These are phyloP conservation scores for Talinum fruticosum DNA, from an alignment of 148 eudicot genomes.

Conservation along the genomic window DNA sequence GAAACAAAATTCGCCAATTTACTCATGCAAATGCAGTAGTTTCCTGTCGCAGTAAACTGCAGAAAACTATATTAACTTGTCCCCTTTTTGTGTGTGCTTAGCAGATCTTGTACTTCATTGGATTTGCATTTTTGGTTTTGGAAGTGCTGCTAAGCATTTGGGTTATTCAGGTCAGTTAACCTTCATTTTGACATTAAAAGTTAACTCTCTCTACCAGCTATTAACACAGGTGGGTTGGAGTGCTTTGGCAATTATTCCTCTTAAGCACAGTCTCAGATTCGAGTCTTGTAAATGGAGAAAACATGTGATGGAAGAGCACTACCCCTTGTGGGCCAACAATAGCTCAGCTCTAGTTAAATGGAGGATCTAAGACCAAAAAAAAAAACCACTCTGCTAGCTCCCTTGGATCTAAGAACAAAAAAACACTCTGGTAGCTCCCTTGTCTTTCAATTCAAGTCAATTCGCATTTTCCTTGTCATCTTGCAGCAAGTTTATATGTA, in stretches of 20 bases:
- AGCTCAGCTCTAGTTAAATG: too few relatives aligned
- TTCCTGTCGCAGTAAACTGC: not conserved
- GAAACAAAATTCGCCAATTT: not conserved
- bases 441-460: too few relatives aligned
- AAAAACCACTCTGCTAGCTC: too few relatives aligned
- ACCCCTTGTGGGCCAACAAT: too few relatives aligned
- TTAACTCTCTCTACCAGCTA: not conserved
- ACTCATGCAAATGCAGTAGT: not conserved
- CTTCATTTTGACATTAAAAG: not conserved
- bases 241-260: not conserved
- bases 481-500: conserved; percentile 66
- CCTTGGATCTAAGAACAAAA: too few relatives aligned
- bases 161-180: conserved; percentile 55
- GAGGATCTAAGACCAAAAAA: too few relatives aligned
- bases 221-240: too few relatives aligned
- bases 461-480: not conserved
- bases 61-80: not conserved
- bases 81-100: not conserved
- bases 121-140: conserved; percentile 49
- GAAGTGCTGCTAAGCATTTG: conserved; percentile 64
- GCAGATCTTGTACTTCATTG: conserved; percentile 56
- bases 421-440: too few relatives aligned
- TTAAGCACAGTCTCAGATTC: too few relatives aligned
- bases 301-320: too few relatives aligned
- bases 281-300: too few relatives aligned